These are phyloP conservation scores for Gaultheria prostrata DNA, from an alignment of 148 eudicot species.

Conservation along the genomic window DNA sequence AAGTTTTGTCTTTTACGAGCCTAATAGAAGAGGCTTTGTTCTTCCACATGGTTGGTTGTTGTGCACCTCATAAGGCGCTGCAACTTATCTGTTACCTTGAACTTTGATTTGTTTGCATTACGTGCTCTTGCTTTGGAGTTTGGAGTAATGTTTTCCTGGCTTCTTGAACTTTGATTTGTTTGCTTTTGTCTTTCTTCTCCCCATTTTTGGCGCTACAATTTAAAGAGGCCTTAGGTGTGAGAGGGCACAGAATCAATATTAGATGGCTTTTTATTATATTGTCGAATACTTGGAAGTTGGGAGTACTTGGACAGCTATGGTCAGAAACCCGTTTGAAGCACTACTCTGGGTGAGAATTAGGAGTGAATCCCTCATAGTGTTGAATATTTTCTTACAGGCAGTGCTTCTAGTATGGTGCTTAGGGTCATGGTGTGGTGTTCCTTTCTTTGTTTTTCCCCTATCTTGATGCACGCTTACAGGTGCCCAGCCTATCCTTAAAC, in stretches of 20 bases:
- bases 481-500: not conserved
- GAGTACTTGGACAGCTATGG: not conserved
- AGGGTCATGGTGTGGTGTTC: not conserved
- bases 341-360: not conserved
- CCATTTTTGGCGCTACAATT: not conserved
- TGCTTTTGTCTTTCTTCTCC: not conserved
- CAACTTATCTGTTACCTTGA: not conserved
- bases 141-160: not conserved
- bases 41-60: not conserved
- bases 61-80: not conserved
- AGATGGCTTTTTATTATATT: not conserved
- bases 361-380: not conserved
- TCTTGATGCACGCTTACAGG: not conserved
- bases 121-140: not conserved
- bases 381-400: not conserved
- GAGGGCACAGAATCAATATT: not conserved
- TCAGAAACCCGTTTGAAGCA: slow-evolving; percentile 1
- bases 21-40: not conserved
- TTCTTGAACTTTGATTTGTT: slow-evolving; percentile 5
- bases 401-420: not conserved
- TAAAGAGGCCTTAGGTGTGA: not conserved
- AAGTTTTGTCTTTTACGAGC: not conserved
- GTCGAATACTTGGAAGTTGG: not conserved
- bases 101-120: too few species aligned
- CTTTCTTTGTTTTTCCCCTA: not conserved